phyloP scores from a whole-genome alignment of 23 red algal species.

The Chondrus crispus region DNA sequence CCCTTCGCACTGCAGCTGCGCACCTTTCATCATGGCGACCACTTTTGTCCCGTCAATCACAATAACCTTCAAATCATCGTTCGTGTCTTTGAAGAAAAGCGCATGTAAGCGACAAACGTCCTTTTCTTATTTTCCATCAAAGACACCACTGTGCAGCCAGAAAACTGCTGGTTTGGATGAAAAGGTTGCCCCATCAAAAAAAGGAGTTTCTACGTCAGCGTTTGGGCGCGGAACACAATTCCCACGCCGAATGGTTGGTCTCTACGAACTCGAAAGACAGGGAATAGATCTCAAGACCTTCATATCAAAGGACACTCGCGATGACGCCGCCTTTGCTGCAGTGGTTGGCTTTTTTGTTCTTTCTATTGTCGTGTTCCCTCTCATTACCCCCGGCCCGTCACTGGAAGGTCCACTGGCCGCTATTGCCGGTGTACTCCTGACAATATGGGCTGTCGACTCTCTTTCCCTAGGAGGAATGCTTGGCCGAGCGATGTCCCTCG shows the following conservation, averaged over 20 bases:
- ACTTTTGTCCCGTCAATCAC: no score
- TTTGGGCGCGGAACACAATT: not conserved
- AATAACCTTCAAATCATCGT: no score
- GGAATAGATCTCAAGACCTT: not conserved
- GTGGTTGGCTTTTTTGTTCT: not conserved
- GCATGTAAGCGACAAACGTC: no score
- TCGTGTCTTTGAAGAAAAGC: no score
- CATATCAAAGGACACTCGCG: not conserved
- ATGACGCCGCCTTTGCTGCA: not conserved
- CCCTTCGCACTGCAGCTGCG: no score
- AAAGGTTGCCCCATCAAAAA: no score
- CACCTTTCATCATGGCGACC: no score
- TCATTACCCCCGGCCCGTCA: not conserved
- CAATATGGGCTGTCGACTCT: slow-evolving; percentile 24
- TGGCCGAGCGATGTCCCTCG: not conserved
- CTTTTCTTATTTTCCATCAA: no score
- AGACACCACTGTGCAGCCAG: no score
- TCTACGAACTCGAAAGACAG: not conserved
- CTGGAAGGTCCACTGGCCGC: not conserved
- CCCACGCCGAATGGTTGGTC: not conserved
- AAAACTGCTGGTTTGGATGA: no score
- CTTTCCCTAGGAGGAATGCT: not conserved
- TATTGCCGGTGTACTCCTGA: not conserved
- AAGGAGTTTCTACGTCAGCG: not conserved
- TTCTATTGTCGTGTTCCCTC: not conserved